phyloP scores from a whole-genome alignment of 441 rosid species.

The Pelargonium fulgidum region DNA sequence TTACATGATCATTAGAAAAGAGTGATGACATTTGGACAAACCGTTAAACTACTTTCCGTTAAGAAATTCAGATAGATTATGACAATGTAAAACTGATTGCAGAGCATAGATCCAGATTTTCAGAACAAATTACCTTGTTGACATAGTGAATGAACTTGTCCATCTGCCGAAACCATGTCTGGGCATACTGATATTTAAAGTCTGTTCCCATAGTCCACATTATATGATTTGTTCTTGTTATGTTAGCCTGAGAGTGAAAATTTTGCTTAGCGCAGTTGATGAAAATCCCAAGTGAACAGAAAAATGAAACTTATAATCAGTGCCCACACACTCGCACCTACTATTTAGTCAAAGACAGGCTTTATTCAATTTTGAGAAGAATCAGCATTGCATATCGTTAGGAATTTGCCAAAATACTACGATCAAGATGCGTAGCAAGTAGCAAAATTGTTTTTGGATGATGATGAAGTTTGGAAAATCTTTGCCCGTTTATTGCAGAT shows the following conservation, averaged over 20 bases:
- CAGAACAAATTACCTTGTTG: conserved; percentile 34
- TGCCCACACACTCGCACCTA: background rate
- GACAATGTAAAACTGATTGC: conserved; percentile 28
- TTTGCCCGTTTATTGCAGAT: too few relatives aligned
- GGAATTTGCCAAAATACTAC: background rate
- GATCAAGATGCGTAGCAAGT: background rate
- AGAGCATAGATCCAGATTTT: background rate
- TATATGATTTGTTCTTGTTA: conserved; percentile 79
- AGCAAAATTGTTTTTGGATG: background rate
- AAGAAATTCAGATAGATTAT: background rate
- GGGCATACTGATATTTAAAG: conserved; percentile 92
- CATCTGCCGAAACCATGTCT: conserved; percentile 87
- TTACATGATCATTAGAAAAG: conserved; percentile 7
- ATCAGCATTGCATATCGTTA: background rate
- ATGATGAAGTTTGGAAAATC: background rate
- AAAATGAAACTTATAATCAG: background rate
- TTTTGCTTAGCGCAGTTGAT: background rate
- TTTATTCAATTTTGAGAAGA: background rate
- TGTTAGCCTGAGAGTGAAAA: conserved; percentile 64
- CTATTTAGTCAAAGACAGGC: background rate
- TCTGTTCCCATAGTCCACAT: conserved; percentile 99
- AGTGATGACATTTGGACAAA: background rate
- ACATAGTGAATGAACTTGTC: conserved; percentile 97
- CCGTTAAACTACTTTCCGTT: background rate
- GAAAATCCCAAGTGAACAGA: background rate